phyloP scores from a whole-genome alignment of 768 basidiomycete species.

The Cyathus striatus region DNA sequence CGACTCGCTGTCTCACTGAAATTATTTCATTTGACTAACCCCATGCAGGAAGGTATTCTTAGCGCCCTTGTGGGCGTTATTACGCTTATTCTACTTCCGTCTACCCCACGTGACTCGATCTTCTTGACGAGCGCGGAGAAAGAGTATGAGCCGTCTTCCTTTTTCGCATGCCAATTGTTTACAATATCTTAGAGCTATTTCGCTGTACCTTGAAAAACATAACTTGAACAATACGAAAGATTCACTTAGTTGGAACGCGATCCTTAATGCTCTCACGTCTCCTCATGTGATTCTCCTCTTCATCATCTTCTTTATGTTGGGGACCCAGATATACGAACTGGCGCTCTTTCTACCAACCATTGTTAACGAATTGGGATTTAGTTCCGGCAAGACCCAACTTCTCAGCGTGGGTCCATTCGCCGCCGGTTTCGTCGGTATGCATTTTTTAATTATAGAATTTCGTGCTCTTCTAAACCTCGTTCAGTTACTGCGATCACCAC shows the following conservation, averaged over 20 bases:
- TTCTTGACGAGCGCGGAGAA: slow-evolving; percentile 24
- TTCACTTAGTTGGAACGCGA: slow-evolving; percentile 23
- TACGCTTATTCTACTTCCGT: too few species aligned
- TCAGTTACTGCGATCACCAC: slow-evolving; percentile 20
- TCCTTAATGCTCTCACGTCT: slow-evolving; percentile 21
- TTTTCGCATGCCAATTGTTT: too few species aligned
- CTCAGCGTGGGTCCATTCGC: slow-evolving; percentile 34
- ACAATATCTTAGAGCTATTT: slow-evolving; percentile 21
- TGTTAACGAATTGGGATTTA: slow-evolving; percentile 30
- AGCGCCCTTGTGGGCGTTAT: slow-evolving; percentile 44
- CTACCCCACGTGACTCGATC: too few species aligned
- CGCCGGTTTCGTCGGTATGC: slow-evolving; percentile 27
- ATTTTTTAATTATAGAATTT: too few species aligned
- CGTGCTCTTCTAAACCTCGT: too few species aligned
- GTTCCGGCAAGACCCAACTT: slow-evolving; percentile 22
- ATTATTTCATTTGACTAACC: not conserved
- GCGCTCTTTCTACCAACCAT: slow-evolving; percentile 32
- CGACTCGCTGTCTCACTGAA: not conserved
- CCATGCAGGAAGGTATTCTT: slow-evolving; percentile 37
- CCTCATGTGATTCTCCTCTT: slow-evolving; percentile 29
- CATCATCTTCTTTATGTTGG: slow-evolving; percentile 28
- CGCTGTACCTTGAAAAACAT: slow-evolving; percentile 24
- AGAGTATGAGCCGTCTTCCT: slow-evolving; percentile 19
- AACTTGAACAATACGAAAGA: slow-evolving; percentile 19
- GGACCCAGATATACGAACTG: slow-evolving; percentile 28